These are phyloP conservation scores for Trichosporon sp. DNA, from an alignment of 1,284 basidiomycete species.

Conservation along the genomic window DNA sequence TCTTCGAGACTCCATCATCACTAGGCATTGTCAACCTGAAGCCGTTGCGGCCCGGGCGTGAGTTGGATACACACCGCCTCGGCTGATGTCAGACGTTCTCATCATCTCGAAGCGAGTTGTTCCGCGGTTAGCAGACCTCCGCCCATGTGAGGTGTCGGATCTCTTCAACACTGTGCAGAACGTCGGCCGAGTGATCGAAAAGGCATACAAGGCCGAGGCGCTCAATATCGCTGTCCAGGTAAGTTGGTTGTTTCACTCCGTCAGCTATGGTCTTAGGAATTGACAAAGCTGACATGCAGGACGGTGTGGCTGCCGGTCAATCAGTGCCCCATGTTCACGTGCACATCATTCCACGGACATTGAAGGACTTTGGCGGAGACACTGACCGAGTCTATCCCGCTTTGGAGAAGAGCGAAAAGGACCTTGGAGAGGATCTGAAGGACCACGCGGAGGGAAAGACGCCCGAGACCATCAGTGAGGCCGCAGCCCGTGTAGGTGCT, in stretches of 20 bases:
- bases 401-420: constrained; percentile 62
- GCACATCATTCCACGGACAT: constrained; percentile 73
- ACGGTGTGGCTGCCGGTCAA: constrained; percentile 78
- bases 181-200: constrained; percentile 47
- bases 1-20: constrained; percentile 64
- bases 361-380: constrained; percentile 53
- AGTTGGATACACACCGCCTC: constrained; percentile 46
- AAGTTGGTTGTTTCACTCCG: constrained; percentile 16
- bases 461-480: neutral
- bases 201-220: constrained; percentile 49
- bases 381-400: constrained; percentile 76
- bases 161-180: constrained; percentile 68
- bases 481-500: neutral
- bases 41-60: constrained; percentile 85
- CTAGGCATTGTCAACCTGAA: constrained; percentile 88
- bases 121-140: constrained; percentile 67
- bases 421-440: constrained; percentile 14
- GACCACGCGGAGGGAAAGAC: neutral
- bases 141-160: constrained; percentile 63
- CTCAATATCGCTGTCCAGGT: constrained; percentile 81
- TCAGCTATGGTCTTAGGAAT: neutral
- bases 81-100: constrained; percentile 65
- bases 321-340: constrained; percentile 86
- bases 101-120: constrained; percentile 73
- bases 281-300: constrained; percentile 51